phyloP scores from a whole-genome alignment of 1,139 yeast genomes.

The Pichia sp. region DNA sequence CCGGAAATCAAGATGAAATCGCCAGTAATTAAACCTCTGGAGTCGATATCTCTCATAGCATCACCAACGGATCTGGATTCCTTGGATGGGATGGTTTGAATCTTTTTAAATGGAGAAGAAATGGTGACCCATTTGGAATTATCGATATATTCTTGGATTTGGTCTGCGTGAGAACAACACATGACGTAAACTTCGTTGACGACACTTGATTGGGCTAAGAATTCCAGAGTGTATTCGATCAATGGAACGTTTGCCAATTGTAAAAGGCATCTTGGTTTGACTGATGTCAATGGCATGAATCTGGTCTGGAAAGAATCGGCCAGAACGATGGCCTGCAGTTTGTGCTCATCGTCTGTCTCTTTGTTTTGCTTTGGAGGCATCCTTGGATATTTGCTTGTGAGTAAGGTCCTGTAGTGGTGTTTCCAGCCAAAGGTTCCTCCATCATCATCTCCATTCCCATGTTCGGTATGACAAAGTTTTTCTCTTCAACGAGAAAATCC shows the following conservation, averaged over 20 bases:
- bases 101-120: constrained; percentile 73
- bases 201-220: constrained; percentile 78
- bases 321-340: constrained; percentile 86
- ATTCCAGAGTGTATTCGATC: constrained; percentile 92
- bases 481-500: too few relatives aligned
- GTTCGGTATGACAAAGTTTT: too few relatives aligned
- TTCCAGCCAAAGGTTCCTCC: too few relatives aligned
- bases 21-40: constrained; percentile 82
- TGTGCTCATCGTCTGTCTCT: constrained; percentile 55
- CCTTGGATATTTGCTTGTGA: too few relatives aligned
- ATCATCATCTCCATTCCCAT: too few relatives aligned
- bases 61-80: constrained; percentile 95
- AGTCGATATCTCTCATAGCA: constrained; percentile 94
- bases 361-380: constrained; percentile 26
- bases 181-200: constrained; percentile 87
- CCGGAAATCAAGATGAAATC: constrained; percentile 92
- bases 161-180: constrained; percentile 90
- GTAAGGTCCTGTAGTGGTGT: too few relatives aligned
- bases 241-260: constrained; percentile 93
- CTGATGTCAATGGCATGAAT: constrained; percentile 87
- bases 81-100: constrained; percentile 77
- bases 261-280: constrained; percentile 82
- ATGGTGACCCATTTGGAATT: constrained; percentile 76
- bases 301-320: constrained; percentile 92
- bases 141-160: constrained; percentile 78